phyloP scores from a whole-genome alignment of 2,329 filamentous ascomycete genomes.

The Aureobasidium leucospermi region DNA sequence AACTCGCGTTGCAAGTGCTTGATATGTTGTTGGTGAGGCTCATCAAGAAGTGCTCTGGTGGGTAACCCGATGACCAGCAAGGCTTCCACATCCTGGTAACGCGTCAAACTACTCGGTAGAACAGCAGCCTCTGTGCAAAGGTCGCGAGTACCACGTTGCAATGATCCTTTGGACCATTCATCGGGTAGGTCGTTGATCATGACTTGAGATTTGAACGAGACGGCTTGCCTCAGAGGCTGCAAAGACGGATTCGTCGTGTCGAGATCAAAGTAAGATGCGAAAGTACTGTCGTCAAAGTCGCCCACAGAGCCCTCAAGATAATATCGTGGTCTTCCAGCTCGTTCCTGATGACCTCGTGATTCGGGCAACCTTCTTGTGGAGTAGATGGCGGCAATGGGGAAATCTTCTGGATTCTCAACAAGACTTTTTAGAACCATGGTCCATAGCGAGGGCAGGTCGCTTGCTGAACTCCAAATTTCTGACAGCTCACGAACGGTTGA shows the following conservation, averaged over 20 bases:
- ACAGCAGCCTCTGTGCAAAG: not conserved
- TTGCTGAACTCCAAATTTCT: not conserved
- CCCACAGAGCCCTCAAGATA: not conserved
- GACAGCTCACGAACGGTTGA: not conserved
- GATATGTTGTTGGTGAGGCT: slow-evolving; percentile 6
- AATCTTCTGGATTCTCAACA: not conserved
- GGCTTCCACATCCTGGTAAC: not conserved
- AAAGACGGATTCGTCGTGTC: not conserved
- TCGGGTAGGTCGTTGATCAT: not conserved
- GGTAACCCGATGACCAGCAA: slow-evolving; percentile 13
- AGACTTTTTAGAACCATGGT: not conserved
- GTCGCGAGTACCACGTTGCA: not conserved
- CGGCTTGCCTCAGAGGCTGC: not conserved
- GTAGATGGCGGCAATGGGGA: not conserved
- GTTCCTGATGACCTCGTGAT: not conserved
- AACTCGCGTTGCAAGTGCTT: slow-evolving; percentile 11
- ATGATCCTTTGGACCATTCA: not conserved
- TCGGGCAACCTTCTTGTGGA: not conserved
- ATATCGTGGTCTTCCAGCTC: not conserved
- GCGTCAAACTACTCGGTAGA: not conserved
- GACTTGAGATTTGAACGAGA: not conserved
- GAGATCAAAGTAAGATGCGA: not conserved
- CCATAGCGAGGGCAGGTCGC: not conserved
- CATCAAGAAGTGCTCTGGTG: slow-evolving; percentile 1
- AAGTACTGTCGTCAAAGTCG: not conserved